Conservation (phyloP, 2,329 filamentous ascomycete species). For the Daldinia eschscholtzii region DNA sequence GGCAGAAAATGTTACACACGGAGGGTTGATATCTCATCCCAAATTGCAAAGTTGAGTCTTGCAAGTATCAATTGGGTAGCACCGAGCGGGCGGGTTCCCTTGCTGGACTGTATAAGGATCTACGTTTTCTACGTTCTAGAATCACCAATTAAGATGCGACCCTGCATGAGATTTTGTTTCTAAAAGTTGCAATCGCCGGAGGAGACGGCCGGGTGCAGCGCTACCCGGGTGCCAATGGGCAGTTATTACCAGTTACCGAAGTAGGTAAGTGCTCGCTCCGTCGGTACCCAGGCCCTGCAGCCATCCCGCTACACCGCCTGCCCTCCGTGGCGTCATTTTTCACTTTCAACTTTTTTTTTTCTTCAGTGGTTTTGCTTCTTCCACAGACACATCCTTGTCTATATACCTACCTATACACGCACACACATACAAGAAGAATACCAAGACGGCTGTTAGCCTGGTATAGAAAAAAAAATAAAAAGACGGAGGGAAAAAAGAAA, state of each 20-base stretch:
- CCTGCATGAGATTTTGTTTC: constrained; percentile 38
- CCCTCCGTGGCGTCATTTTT: constrained; percentile 37
- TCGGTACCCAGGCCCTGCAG: constrained; percentile 29
- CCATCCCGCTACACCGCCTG: constrained; percentile 38
- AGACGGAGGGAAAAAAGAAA: too few species aligned
- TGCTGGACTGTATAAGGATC: constrained; percentile 29
- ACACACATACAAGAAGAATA: not conserved
- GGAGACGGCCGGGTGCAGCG: constrained; percentile 27
- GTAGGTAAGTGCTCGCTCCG: constrained; percentile 29
- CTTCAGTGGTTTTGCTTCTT: not conserved
- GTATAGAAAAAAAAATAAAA: not conserved
- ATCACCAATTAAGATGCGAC: constrained; percentile 32
- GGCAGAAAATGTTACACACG: constrained; percentile 28
- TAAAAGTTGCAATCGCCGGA: constrained; percentile 31
- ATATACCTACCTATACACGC: constrained; percentile 2
- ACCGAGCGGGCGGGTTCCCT: constrained; percentile 17
- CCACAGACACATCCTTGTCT: constrained; percentile 12
- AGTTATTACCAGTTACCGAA: constrained; percentile 18
- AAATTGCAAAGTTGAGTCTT: too few species aligned
- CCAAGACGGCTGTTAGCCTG: constrained; percentile 19
- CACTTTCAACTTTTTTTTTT: constrained; percentile 18
- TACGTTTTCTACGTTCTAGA: constrained; percentile 36
- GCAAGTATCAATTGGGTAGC: constrained; percentile 21
- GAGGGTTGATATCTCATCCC: constrained; percentile 11
- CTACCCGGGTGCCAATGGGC: not conserved